Evolutionary conservation across 768 basidiomycete species (phyloP).

Genomic region (Candolleomyces aberdarensis): DNA sequence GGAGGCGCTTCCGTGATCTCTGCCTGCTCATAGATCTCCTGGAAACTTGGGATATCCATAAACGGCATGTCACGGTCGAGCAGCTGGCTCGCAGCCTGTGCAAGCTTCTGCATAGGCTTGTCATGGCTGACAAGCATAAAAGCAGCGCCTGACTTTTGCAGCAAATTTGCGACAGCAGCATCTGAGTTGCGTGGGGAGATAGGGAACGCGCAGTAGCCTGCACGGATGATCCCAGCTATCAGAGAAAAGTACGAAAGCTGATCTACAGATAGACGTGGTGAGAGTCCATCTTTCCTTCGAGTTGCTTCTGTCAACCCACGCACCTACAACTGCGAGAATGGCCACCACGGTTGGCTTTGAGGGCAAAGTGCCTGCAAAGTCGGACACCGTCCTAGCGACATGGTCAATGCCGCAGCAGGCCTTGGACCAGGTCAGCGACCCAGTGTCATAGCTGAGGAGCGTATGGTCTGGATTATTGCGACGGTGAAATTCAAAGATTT

Average conservation of each 20-base stretch:
- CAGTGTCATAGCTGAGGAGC: conserved; percentile 22
- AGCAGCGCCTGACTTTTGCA: conserved; percentile 22
- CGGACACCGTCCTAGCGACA: conserved; percentile 12
- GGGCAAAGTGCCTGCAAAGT: not conserved
- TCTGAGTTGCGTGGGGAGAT: conserved; percentile 45
- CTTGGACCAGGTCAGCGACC: conserved; percentile 14
- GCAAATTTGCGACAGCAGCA: conserved; percentile 42
- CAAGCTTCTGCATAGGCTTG: conserved; percentile 15
- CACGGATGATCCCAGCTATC: conserved; percentile 33
- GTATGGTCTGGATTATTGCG: conserved; percentile 25
- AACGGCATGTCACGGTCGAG: conserved; percentile 1
- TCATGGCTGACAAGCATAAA: conserved; percentile 24
- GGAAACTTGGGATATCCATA: conserved; percentile 4
- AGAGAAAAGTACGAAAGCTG: conserved; percentile 30
- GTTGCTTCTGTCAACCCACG: conserved; percentile 1
- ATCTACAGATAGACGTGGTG: conserved; percentile 18
- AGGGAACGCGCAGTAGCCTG: conserved; percentile 34
- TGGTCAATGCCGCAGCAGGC: conserved; percentile 15
- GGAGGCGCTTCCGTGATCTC: not conserved
- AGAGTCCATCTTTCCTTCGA: not conserved
- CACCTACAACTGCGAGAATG: conserved; percentile 26
- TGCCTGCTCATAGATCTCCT: not conserved
- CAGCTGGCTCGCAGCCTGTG: conserved; percentile 11
- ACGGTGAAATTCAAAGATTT: conserved; percentile 29
- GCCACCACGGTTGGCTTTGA: conserved; percentile 21